Percentiles rank a stretch among this genome's conserved stretches.
phyloP scores from a whole-genome alignment of 1,284 basidiomycete genomes.

The Caloboletus inedulis region DNA sequence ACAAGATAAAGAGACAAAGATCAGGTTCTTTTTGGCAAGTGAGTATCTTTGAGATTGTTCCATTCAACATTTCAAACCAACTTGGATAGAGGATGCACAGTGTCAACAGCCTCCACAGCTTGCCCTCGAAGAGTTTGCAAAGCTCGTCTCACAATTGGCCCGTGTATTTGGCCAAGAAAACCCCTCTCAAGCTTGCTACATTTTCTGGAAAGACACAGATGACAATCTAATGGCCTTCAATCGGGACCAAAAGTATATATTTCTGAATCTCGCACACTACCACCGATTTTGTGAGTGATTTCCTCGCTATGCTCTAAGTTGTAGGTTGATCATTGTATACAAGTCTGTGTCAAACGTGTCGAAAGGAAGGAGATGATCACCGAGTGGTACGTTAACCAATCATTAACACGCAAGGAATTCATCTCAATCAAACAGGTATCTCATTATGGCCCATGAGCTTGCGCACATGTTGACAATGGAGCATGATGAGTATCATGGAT shows the following conservation, averaged over 20 bases:
- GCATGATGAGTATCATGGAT: slow-evolving; percentile 25
- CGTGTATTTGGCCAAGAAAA: slow-evolving; percentile 4
- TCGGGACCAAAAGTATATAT: slow-evolving; percentile 19
- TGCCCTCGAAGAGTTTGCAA: slow-evolving; percentile 4
- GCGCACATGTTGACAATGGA: slow-evolving; percentile 20
- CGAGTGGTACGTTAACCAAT: slow-evolving; percentile 11
- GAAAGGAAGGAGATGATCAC: slow-evolving; percentile 9
- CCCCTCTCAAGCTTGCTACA: slow-evolving; percentile 9
- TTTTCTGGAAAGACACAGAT: slow-evolving; percentile 26
- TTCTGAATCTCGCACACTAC: slow-evolving; percentile 26
- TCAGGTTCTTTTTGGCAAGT: slow-evolving; percentile 16
- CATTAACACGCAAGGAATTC: not conserved
- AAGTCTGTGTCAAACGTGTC: not conserved
- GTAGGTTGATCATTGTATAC: not conserved
- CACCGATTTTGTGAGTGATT: slow-evolving; percentile 6
- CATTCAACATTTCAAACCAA: not conserved
- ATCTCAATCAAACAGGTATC: slow-evolving; percentile 15
- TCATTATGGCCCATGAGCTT: slow-evolving; percentile 26
- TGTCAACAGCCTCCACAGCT: not conserved
- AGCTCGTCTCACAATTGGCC: slow-evolving; percentile 5
- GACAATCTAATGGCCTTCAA: slow-evolving; percentile 29
- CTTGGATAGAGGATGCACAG: not conserved
- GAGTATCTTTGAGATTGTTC: not conserved
- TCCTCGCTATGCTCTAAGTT: not conserved
- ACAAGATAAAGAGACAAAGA: slow-evolving; percentile 1